Evolutionary conservation across 345 rosid species (phyloP).

Genomic region (Pistacia vera): DNA sequence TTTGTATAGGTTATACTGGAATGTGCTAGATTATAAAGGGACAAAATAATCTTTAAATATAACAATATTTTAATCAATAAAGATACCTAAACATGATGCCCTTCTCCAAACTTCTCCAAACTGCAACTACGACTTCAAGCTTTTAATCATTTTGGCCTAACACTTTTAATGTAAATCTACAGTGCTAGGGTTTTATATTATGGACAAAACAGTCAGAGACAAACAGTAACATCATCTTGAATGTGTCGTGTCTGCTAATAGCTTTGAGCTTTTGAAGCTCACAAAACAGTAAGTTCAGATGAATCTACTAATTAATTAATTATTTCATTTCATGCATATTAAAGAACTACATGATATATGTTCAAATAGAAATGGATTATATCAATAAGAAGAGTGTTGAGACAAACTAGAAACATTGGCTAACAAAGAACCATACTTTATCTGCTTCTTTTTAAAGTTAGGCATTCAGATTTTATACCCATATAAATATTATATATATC

Average conservation of each 20-base stretch:
- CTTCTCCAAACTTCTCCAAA: constrained; percentile 13
- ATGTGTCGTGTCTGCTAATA: not conserved
- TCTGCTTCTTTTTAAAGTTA: too few relatives aligned
- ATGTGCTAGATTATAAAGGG: constrained; percentile 11
- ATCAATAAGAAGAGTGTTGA: not conserved
- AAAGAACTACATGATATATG: not conserved
- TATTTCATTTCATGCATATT: not conserved
- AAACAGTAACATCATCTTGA: constrained; percentile 4
- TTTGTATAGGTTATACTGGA: not conserved
- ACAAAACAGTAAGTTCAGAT: too few relatives aligned
- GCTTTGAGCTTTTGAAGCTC: constrained; percentile 1
- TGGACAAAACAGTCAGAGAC: not conserved
- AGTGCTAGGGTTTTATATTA: not conserved
- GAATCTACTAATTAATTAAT: not conserved
- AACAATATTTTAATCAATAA: not conserved
- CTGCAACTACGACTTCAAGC: not conserved
- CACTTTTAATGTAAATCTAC: not conserved
- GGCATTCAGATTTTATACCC: too few relatives aligned
- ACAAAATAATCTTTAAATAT: not conserved
- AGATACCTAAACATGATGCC: not conserved
- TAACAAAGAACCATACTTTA: too few relatives aligned
- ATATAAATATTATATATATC: too few relatives aligned
- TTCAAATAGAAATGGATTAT: not conserved
- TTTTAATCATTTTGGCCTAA: constrained; percentile 13
- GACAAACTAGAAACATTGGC: too few relatives aligned